Conservation (phyloP, 2,329 filamentous ascomycete species). For the Aspergillus fructus region DNA sequence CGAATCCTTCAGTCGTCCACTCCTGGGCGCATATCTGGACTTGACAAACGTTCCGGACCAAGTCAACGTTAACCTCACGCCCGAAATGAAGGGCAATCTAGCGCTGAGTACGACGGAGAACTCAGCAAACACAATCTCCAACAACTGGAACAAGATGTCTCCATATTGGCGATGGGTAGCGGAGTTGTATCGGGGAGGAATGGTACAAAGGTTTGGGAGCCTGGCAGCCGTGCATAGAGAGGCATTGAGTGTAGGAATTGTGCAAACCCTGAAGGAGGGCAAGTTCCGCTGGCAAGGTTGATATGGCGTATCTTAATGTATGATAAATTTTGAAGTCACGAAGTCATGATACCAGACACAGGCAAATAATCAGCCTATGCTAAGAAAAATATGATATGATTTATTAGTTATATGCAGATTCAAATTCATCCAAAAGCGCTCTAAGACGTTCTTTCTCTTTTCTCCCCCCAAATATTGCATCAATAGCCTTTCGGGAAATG, state of each 20-base stretch:
- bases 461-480: constrained; percentile 66
- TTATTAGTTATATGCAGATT: constrained; percentile 12
- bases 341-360: not conserved
- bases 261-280: constrained; percentile 42
- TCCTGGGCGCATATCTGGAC: constrained; percentile 32
- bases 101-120: constrained; percentile 12
- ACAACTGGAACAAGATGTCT: constrained; percentile 35
- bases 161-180: constrained; percentile 46
- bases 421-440: constrained; percentile 24
- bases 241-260: constrained; percentile 44
- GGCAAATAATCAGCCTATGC: not conserved
- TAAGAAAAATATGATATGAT: not conserved
- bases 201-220: constrained; percentile 41
- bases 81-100: constrained; percentile 27
- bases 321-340: not conserved
- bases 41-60: constrained; percentile 35
- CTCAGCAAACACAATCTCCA: constrained; percentile 19
- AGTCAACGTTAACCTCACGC: constrained; percentile 27
- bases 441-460: constrained; percentile 52
- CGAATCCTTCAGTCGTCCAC: constrained; percentile 32
- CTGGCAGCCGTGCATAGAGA: constrained; percentile 41
- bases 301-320: constrained; percentile 1
- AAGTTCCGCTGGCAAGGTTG: constrained; percentile 44
- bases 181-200: constrained; percentile 41
- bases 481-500: constrained; percentile 61